Percentiles rank a stretch among this genome's conserved stretches.
phyloP scores from a whole-genome alignment of 345 rosid genomes.

The Ceriops decandra region DNA sequence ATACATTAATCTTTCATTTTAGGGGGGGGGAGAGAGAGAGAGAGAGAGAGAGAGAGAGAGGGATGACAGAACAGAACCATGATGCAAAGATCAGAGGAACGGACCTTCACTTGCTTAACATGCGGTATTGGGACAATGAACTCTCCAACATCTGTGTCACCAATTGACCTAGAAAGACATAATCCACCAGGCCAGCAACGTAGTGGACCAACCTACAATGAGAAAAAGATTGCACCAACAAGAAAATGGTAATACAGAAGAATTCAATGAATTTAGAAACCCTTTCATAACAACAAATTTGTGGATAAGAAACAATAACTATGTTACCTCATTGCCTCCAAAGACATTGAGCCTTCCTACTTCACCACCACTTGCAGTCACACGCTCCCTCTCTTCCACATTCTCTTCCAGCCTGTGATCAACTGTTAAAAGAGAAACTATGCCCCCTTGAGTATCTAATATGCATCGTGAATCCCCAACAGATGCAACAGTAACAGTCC shows the following conservation, averaged over 20 bases:
- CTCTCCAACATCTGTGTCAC: conserved; percentile 98
- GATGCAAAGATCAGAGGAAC: conserved; percentile 8
- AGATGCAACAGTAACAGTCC: conserved; percentile 99
- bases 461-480: conserved; percentile 99
- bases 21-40: no score
- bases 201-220: conserved; percentile 83
- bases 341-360: conserved; percentile 96
- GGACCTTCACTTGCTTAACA: conserved; percentile 98
- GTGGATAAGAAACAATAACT: conserved; percentile 3
- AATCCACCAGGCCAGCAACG: conserved; percentile 99
- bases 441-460: conserved; percentile 92
- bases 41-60: not conserved
- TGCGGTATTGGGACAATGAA: conserved; percentile 96
- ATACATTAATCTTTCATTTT: not conserved
- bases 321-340: conserved; percentile 88
- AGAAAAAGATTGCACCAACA: conserved; percentile 13
- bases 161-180: conserved; percentile 98
- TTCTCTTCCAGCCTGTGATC: conserved; percentile 99
- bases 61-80: not conserved
- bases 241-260: not conserved
- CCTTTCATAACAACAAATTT: conserved; percentile 3
- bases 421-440: conserved; percentile 90
- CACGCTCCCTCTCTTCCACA: conserved; percentile 96
- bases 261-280: not conserved
- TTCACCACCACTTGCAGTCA: conserved; percentile 99